Base-by-base conservation (phyloP, 2,329 filamentous ascomycete genomes). In the Phialophora chinensis region DNA sequence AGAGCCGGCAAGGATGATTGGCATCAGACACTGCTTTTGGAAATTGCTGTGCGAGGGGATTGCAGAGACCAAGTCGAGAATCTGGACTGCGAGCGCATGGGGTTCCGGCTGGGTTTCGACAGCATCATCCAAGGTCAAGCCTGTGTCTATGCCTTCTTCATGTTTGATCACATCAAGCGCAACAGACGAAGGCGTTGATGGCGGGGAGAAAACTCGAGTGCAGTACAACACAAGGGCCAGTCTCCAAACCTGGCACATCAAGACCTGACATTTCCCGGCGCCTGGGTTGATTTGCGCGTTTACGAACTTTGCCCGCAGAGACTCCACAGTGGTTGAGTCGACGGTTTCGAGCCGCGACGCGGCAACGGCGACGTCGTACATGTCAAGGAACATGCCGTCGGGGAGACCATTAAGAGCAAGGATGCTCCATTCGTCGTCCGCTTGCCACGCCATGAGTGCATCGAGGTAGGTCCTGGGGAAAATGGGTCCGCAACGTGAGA, bases 361-460 rank as follows among this genome's bases (percentile, higher is more conserved):
- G 8, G 65, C 60, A 12, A 61, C 62, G 3, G 64, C 62, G 17
- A 71, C 49, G 14, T 67, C 56, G 55, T 71, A 54, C 67, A 71
- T 69, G 57, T 67, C 62, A 6, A 66, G 60, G 25, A 71, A 71
- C 67, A 69, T 64, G 23, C 53, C 62, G 60, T 71, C 69, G 1
- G 69, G 69, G 12, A 69, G 62, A 14, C 69, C 69, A 20, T 69
- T 71, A 3, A 71, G 67, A 25, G 62, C 66, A 44, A 71, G 65
- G 7, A 71, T 66, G 44, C 67, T 71, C 69, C 69, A 71, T 62
- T 71, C 67, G 35, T n/a, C 54, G 29, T 69, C 69, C n/a, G 58
- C 52, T 47, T 69, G 66, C 67, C 67, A 71, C 8, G 49, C 38
- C 67, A 71, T 69, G 25, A 71, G 53, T 4, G 64, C 56, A 44